Conservation (phyloP, 116 monocot genomes). For the Papilionanthe hybrid region DNA sequence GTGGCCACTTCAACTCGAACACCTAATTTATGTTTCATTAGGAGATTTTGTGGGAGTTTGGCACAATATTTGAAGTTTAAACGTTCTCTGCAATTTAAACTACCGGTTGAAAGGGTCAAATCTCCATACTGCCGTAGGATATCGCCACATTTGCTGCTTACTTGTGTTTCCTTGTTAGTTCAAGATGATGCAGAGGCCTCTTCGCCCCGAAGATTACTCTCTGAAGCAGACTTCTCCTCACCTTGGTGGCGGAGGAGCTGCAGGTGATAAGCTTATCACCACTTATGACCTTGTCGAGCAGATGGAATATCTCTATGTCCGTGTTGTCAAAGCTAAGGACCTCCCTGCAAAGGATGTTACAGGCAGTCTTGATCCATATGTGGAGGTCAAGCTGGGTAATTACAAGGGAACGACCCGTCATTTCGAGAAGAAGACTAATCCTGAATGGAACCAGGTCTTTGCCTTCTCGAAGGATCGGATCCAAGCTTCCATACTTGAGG, state of each 20-base stretch:
- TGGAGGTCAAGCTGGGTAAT: constrained; percentile 19
- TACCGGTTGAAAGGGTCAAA: background rate
- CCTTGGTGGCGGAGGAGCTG: constrained; percentile 17
- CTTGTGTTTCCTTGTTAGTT: background rate
- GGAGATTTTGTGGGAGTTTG: background rate
- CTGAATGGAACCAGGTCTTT: constrained; percentile 45
- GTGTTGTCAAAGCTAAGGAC: constrained; percentile 18
- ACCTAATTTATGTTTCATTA: background rate
- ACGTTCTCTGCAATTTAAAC: background rate
- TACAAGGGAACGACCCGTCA: constrained; percentile 16
- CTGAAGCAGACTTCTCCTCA: constrained; percentile 20
- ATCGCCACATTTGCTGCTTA: background rate
- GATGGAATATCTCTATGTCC: constrained; percentile 22
- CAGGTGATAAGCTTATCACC: constrained; percentile 20
- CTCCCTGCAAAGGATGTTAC: constrained; percentile 17
- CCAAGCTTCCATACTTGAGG: constrained; percentile 25
- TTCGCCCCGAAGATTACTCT: constrained; percentile 22
- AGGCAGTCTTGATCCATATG: constrained; percentile 21
- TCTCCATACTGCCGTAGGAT: background rate
- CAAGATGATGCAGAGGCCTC: constrained; percentile 21
- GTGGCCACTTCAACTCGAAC: too few species aligned
- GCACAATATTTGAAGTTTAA: background rate
- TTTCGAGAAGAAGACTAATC: constrained; percentile 31
- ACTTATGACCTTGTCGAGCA: constrained; percentile 28
- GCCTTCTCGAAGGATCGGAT: constrained; percentile 45